Evolutionary conservation across 208 protist genomes (phyloP).

Genomic region (Crithidia sp.): DNA sequence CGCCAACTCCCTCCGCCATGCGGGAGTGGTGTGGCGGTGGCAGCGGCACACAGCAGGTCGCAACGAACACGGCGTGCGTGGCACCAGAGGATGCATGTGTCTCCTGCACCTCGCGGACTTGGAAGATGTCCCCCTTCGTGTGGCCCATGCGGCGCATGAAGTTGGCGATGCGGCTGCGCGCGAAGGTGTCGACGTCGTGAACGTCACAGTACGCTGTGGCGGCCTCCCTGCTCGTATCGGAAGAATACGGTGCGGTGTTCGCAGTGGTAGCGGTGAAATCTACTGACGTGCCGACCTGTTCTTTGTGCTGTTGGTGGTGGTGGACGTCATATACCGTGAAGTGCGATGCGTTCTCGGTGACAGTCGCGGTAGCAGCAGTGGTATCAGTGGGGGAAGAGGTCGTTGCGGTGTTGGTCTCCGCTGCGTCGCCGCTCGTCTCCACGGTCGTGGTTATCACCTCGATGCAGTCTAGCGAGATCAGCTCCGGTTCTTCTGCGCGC

Average conservation of each 20-base stretch:
- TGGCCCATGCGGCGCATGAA: constrained; percentile 73
- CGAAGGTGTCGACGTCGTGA: constrained; percentile 58
- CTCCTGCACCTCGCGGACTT: constrained; percentile 19
- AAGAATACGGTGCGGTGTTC: too few relatives aligned
- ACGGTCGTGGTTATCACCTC: constrained; percentile 23
- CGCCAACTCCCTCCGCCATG: constrained; percentile 70
- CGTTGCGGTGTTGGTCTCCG: constrained; percentile 6
- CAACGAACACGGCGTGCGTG: constrained; percentile 35
- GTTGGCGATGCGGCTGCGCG: constrained; percentile 73
- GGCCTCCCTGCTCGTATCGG: too few relatives aligned
- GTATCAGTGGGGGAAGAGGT: background rate
- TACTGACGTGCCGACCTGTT: too few relatives aligned
- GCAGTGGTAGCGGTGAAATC: too few relatives aligned
- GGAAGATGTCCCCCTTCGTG: constrained; percentile 41
- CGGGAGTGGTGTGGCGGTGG: constrained; percentile 64
- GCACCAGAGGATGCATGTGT: background rate
- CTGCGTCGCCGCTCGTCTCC: background rate
- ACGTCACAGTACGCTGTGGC: background rate
- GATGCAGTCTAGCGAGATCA: constrained; percentile 60
- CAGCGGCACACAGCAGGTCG: constrained; percentile 53
- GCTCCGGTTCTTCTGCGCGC: constrained; percentile 42
- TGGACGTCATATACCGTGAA: background rate
- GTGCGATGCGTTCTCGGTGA: background rate
- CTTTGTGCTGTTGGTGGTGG: too few relatives aligned
- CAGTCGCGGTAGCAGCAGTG: too few relatives aligned